Evolutionary conservation across 2,329 filamentous ascomycete genomes (phyloP).

Genomic region (Epichloe gansuensis): DNA sequence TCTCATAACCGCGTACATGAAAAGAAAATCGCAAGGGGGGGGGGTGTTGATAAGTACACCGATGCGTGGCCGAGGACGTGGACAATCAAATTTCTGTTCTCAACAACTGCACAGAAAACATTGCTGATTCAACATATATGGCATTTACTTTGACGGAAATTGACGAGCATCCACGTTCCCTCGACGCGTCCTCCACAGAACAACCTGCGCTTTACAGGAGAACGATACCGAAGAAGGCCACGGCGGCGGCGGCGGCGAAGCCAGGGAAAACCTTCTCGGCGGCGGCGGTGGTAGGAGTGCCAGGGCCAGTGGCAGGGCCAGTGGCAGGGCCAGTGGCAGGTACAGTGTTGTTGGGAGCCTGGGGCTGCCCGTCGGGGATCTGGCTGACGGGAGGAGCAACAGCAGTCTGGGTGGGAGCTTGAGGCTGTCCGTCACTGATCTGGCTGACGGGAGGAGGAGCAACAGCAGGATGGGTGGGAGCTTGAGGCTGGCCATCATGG

Average conservation of each 20-base stretch:
- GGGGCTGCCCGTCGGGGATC: conserved; percentile 19
- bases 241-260: conserved; percentile 6
- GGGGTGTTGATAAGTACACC: not conserved
- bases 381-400: conserved; percentile 16
- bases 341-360: conserved; percentile 16
- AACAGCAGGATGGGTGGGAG: conserved; percentile 28
- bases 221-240: conserved; percentile 8
- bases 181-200: not conserved
- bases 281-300: not conserved
- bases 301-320: too few species aligned
- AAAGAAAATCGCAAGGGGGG: not conserved
- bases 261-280: conserved; percentile 7
- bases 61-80: not conserved
- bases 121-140: not conserved
- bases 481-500: conserved; percentile 34
- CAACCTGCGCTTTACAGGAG: conserved; percentile 7
- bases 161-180: not conserved
- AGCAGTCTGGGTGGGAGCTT: conserved; percentile 30
- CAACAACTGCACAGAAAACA: not conserved
- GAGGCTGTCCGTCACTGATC: conserved; percentile 35
- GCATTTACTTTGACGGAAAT: not conserved
- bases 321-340: not conserved
- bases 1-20: not conserved
- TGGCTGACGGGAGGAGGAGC: conserved; percentile 30
- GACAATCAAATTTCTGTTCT: not conserved